Conservation (phyloP, 2,329 filamentous ascomycete species). For the Colletotrichum sp. region DNA sequence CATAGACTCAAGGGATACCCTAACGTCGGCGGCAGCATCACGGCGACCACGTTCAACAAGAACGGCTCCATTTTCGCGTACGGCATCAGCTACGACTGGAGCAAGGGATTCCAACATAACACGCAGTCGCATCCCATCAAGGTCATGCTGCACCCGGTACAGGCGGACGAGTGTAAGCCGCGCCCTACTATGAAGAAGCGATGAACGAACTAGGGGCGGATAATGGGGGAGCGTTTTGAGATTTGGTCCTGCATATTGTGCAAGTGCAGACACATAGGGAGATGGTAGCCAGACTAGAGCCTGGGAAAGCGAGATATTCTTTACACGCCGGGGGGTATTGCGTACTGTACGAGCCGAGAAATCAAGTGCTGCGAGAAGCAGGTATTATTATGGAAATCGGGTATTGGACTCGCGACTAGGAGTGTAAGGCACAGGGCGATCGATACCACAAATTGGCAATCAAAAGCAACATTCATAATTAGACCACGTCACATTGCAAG, state of each 20-base stretch:
- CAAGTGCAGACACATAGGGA: background rate
- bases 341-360: background rate
- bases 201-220: constrained; percentile 35
- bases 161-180: constrained; percentile 65
- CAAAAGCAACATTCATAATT: constrained; percentile 1
- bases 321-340: background rate
- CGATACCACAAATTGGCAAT: constrained; percentile 19
- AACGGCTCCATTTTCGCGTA: constrained; percentile 86
- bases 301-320: background rate
- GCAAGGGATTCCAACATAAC: constrained; percentile 91
- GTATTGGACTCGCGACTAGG: background rate
- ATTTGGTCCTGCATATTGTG: background rate
- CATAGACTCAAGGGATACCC: constrained; percentile 90
- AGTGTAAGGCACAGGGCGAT: constrained; percentile 13
- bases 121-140: constrained; percentile 76
- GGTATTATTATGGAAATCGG: background rate
- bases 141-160: constrained; percentile 83
- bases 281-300: background rate
- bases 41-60: constrained; percentile 88
- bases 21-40: constrained; percentile 83
- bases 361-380: background rate
- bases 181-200: constrained; percentile 64
- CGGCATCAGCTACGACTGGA: constrained; percentile 96
- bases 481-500: background rate
- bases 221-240: background rate